Conservation (phyloP, 331 rosid species). For the Rosa hybrid region DNA sequence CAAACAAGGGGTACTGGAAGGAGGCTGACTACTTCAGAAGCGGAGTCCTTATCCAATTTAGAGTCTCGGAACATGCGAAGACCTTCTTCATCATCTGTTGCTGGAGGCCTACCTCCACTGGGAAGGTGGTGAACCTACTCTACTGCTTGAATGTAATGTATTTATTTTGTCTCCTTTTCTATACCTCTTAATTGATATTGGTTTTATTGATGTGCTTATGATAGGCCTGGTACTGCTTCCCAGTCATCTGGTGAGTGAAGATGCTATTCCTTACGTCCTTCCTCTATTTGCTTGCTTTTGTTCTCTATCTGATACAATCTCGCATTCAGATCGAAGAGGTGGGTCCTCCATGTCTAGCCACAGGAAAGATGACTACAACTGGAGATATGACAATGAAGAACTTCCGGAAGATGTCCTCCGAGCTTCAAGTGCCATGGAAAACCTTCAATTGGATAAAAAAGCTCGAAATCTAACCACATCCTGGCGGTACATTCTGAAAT, state of each 20-base stretch:
- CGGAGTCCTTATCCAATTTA: constrained; percentile 72
- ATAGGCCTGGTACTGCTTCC: constrained; percentile 79
- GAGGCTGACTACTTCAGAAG: constrained; percentile 64
- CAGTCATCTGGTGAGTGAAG: constrained; percentile 84
- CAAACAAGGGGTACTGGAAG: constrained; percentile 82
- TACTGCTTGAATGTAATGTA: constrained; percentile 19
- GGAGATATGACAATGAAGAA: constrained; percentile 90
- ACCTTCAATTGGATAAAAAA: constrained; percentile 94
- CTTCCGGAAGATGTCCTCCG: constrained; percentile 80
- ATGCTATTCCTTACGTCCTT: constrained; percentile 24
- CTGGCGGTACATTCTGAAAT: constrained; percentile 78
- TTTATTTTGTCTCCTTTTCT: constrained; percentile 2
- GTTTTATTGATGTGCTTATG: constrained; percentile 29
- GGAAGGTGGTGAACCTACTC: constrained; percentile 67
- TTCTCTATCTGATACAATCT: constrained; percentile 45
- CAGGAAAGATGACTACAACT: constrained; percentile 90
- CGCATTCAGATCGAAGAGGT: constrained; percentile 87
- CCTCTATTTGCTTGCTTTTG: constrained; percentile 29
- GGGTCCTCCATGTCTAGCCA: constrained; percentile 81
- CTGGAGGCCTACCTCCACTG: constrained; percentile 90
- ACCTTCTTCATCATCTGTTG: constrained; percentile 95
- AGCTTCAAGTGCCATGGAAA: constrained; percentile 91
- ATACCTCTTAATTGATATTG: constrained; percentile 22
- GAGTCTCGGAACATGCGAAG: constrained; percentile 78
- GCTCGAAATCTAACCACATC: constrained; percentile 97